Percentiles rank a stretch among this genome's conserved stretches.
phyloP scores from a whole-genome alignment of 805 yeast species.

The Sungouiella blattae region DNA sequence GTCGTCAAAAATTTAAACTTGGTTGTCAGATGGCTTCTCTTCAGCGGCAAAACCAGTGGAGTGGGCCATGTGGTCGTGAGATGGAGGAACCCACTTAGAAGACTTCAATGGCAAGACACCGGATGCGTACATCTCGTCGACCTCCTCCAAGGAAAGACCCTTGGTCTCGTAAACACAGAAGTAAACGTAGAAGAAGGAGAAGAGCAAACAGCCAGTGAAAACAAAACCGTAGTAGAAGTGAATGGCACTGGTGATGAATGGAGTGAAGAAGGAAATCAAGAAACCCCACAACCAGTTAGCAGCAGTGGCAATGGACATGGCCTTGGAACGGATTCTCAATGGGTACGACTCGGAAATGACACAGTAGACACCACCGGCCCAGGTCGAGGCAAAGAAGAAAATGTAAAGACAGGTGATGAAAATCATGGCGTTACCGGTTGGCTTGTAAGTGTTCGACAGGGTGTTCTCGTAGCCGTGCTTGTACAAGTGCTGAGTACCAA shows the following conservation, averaged over 20 bases:
- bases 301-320: conserved; percentile 63
- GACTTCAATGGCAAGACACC: conserved; percentile 41
- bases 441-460: conserved; percentile 29
- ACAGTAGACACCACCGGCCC: conserved; percentile 71
- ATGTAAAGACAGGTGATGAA: conserved; percentile 62
- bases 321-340: conserved; percentile 57
- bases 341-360: conserved; percentile 69
- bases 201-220: conserved; percentile 60
- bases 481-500: conserved; percentile 52
- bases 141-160: conserved; percentile 80
- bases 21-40: conserved; percentile 2
- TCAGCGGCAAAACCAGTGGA: conserved; percentile 33
- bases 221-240: conserved; percentile 68
- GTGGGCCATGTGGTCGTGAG: conserved; percentile 29
- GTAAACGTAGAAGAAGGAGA: conserved; percentile 64
- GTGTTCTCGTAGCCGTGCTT: conserved; percentile 29
- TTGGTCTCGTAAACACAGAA: conserved; percentile 75
- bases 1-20: no score
- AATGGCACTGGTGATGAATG: conserved; percentile 57
- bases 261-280: conserved; percentile 62
- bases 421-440: conserved; percentile 63
- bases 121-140: conserved; percentile 61
- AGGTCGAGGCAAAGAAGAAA: conserved; percentile 66
- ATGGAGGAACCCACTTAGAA: conserved; percentile 49
- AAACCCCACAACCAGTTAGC: conserved; percentile 67